A percentile compares a stretch with the other conserved stretches of the same genome.
These are phyloP conservation scores for Chytriomyces confervae DNA, from an alignment of 192 early-diverging fungal species.

Conservation along the genomic window DNA sequence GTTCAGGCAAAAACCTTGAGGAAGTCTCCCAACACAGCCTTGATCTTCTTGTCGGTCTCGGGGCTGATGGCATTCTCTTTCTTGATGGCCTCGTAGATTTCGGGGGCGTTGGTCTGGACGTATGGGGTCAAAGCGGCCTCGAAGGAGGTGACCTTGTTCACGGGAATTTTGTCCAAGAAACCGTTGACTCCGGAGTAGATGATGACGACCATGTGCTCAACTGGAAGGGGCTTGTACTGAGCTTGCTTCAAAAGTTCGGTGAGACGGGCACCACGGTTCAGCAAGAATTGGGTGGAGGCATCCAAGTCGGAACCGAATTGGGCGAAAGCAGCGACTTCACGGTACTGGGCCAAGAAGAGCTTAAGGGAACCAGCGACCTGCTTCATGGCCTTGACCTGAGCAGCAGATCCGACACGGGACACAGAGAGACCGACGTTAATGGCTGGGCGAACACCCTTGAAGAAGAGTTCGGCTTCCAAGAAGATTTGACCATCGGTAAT, in stretches of 20 bases:
- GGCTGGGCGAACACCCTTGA: conserved; percentile 99
- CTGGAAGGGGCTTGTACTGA: conserved; percentile 94
- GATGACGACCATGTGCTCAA: conserved; percentile 97
- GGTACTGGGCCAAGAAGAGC: conserved; percentile 96
- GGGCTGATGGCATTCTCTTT: conserved; percentile 85
- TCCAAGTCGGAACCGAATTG: conserved; percentile 99
- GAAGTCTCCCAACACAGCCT: conserved; percentile 69
- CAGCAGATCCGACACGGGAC: conserved; percentile 99
- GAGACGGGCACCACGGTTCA: conserved; percentile 99
- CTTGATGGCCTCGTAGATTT: conserved; percentile 88
- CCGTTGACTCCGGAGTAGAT: conserved; percentile 99
- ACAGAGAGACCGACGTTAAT: conserved; percentile 99
- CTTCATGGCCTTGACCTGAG: conserved; percentile 99
- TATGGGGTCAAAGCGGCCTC: conserved; percentile 89
- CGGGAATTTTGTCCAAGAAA: conserved; percentile 98
- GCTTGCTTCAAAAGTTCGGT: conserved; percentile 99
- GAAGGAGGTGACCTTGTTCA: conserved; percentile 91
- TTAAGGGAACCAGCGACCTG: conserved; percentile 99
- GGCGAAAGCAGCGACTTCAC: conserved; percentile 99
- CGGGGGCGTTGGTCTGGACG: conserved; percentile 85
- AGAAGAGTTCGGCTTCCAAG: conserved; percentile 99
- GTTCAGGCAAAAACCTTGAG: conserved; percentile 47
- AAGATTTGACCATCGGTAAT: conserved; percentile 99
- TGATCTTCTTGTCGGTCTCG: conserved; percentile 92
- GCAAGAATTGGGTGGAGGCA: conserved; percentile 98